phyloP scores from a whole-genome alignment of 345 rosid species.

The Salix suchowensis region DNA sequence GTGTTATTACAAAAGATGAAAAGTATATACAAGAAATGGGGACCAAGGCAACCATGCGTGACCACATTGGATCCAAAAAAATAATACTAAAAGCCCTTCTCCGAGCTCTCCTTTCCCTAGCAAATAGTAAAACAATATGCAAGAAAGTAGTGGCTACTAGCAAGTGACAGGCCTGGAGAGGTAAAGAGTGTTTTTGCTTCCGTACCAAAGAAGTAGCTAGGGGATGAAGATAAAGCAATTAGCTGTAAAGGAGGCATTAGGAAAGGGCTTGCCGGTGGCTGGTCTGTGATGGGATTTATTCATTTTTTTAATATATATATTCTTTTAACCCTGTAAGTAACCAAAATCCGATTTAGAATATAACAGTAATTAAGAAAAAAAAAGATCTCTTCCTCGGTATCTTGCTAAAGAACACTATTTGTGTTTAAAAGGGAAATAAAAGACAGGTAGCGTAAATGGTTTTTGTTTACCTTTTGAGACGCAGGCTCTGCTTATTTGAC shows the following conservation, averaged over 20 bases:
- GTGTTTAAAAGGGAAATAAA: slow-evolving; percentile 12
- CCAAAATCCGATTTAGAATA: neutral
- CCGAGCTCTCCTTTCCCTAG: neutral
- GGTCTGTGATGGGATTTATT: neutral
- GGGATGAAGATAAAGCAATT: neutral
- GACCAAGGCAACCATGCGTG: slow-evolving; percentile 83
- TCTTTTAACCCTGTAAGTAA: neutral
- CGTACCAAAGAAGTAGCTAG: neutral
- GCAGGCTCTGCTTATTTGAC: slow-evolving; percentile 9
- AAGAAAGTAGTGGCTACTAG: neutral
- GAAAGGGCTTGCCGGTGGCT: neutral
- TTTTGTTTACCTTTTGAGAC: slow-evolving; percentile 13
- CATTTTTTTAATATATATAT: neutral
- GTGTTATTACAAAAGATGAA: slow-evolving; percentile 27
- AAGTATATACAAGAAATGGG: slow-evolving; percentile 43
- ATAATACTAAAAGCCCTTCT: slow-evolving; percentile 7
- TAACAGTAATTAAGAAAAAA: neutral
- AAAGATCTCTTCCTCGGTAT: neutral
- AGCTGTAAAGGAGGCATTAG: slow-evolving; percentile 7
- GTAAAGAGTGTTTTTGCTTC: slow-evolving; percentile 2
- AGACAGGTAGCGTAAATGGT: slow-evolving; percentile 17
- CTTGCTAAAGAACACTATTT: neutral
- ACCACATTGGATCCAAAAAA: slow-evolving; percentile 40
- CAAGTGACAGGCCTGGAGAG: slow-evolving; percentile 3
- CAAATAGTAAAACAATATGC: neutral